Conservation (phyloP, 2,329 filamentous ascomycete species). For the Calonectria fujianensis region DNA sequence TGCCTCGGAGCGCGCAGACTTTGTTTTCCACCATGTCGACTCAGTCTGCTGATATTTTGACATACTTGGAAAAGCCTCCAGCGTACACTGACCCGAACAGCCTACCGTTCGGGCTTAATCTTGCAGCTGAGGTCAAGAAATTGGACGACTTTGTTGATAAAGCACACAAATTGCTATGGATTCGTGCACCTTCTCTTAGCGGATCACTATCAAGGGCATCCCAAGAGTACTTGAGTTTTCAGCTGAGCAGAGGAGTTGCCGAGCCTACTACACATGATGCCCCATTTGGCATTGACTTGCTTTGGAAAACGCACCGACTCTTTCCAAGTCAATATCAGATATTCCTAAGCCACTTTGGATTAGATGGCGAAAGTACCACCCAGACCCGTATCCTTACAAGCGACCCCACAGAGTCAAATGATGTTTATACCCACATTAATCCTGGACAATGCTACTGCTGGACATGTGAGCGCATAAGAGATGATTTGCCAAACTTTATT, state of each 20-base stretch:
- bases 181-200: neutral
- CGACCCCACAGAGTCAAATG: neutral
- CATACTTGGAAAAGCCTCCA: slow-evolving; percentile 6
- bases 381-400: neutral
- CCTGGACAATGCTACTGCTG: neutral
- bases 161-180: neutral
- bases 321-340: slow-evolving; percentile 7
- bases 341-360: neutral
- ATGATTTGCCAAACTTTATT: slow-evolving; percentile 1
- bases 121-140: neutral
- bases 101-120: neutral
- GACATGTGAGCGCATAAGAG: slow-evolving; percentile 17
- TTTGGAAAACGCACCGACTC: neutral
- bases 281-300: neutral
- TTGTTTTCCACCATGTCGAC: slow-evolving; percentile 7
- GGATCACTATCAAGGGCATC: slow-evolving; percentile 1
- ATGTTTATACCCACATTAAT: neutral
- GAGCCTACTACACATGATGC: neutral
- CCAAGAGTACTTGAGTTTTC: slow-evolving; percentile 2
- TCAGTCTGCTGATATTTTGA: slow-evolving; percentile 4
- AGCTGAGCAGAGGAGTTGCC: neutral
- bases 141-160: neutral
- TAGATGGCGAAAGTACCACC: neutral
- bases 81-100: neutral
- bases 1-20: neutral